These are phyloP conservation scores for Cercospora sesami DNA, from an alignment of 2,329 filamentous ascomycete species.

Conservation along the genomic window DNA sequence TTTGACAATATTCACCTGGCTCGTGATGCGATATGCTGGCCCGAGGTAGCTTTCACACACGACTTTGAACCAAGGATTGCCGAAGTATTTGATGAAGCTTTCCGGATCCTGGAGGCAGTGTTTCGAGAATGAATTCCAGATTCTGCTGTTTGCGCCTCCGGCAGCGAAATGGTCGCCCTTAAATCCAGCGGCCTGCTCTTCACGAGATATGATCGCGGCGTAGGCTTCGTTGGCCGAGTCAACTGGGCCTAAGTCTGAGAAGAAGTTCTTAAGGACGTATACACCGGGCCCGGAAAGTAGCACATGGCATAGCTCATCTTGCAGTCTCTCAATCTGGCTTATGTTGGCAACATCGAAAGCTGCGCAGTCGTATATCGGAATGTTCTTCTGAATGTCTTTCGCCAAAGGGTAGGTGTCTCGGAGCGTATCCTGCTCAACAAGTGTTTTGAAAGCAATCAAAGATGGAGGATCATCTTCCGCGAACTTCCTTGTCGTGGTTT, in stretches of 20 bases:
- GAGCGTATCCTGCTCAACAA: slow-evolving; percentile 27
- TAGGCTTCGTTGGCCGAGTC: slow-evolving; percentile 52
- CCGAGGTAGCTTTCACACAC: slow-evolving; percentile 61
- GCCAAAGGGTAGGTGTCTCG: slow-evolving; percentile 52
- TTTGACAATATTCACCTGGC: slow-evolving; percentile 63
- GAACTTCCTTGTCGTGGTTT: slow-evolving; percentile 28
- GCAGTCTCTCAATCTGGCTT: slow-evolving; percentile 45
- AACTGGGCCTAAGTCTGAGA: slow-evolving; percentile 47
- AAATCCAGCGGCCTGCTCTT: slow-evolving; percentile 40
- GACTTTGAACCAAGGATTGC: slow-evolving; percentile 58
- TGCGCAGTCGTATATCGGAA: slow-evolving; percentile 58
- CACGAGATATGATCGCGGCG: slow-evolving; percentile 50
- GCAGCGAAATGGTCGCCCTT: slow-evolving; percentile 64
- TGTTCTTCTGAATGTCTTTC: slow-evolving; percentile 48
- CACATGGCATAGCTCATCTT: slow-evolving; percentile 62
- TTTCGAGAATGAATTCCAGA: slow-evolving; percentile 68
- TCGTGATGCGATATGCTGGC: slow-evolving; percentile 60
- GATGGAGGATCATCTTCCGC: slow-evolving; percentile 22
- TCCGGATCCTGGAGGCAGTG: slow-evolving; percentile 55
- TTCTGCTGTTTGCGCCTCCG: slow-evolving; percentile 58
- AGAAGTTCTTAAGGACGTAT: slow-evolving; percentile 58
- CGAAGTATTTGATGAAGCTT: slow-evolving; percentile 60
- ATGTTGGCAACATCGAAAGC: slow-evolving; percentile 40
- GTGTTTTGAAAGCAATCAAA: slow-evolving; percentile 28
- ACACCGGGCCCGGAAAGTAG: slow-evolving; percentile 60